Evolutionary conservation across 768 basidiomycete genomes (phyloP).

Genomic region (Pisolithus marmoratus): DNA sequence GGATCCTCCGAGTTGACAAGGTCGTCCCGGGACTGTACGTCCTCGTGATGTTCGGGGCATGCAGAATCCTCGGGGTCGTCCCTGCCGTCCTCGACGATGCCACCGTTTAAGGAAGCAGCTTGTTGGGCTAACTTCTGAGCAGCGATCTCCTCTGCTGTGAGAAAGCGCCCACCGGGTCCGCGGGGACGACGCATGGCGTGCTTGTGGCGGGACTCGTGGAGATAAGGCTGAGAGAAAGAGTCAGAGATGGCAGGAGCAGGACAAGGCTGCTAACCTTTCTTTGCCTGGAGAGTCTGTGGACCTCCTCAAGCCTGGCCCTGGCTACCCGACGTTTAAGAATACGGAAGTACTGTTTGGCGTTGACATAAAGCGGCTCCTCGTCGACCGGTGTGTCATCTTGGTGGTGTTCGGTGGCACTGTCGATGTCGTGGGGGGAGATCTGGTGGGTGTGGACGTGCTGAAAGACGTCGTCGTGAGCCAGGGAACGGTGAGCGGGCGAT

Average conservation of each 20-base stretch:
- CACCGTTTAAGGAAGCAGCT: slow-evolving; percentile 36
- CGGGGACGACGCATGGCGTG: slow-evolving; percentile 97
- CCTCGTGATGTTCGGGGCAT: slow-evolving; percentile 12
- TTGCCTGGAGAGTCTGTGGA: slow-evolving; percentile 87
- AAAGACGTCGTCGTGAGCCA: slow-evolving; percentile 26
- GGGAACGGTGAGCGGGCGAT: slow-evolving; percentile 23
- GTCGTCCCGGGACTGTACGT: slow-evolving; percentile 13
- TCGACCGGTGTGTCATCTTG: slow-evolving; percentile 51
- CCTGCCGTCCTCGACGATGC: slow-evolving; percentile 37
- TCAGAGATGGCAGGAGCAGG: not conserved
- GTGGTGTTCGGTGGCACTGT: slow-evolving; percentile 14
- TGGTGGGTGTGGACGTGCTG: slow-evolving; percentile 21
- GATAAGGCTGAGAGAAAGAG: slow-evolving; percentile 67
- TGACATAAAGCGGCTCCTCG: slow-evolving; percentile 98
- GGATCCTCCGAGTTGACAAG: slow-evolving; percentile 15
- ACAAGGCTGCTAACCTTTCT: slow-evolving; percentile 64
- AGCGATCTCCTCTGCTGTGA: slow-evolving; percentile 93
- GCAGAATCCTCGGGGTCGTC: slow-evolving; percentile 7
- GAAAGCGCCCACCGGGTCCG: slow-evolving; percentile 95
- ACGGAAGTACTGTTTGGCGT: slow-evolving; percentile 98
- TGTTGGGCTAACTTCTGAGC: slow-evolving; percentile 54
- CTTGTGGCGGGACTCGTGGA: slow-evolving; percentile 96
- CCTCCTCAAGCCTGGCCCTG: slow-evolving; percentile 85
- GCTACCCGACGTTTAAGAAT: slow-evolving; percentile 94
- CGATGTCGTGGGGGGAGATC: slow-evolving; percentile 10